phyloP scores from a whole-genome alignment of 2,329 filamentous ascomycete genomes.

The Esteya vermicola region DNA sequence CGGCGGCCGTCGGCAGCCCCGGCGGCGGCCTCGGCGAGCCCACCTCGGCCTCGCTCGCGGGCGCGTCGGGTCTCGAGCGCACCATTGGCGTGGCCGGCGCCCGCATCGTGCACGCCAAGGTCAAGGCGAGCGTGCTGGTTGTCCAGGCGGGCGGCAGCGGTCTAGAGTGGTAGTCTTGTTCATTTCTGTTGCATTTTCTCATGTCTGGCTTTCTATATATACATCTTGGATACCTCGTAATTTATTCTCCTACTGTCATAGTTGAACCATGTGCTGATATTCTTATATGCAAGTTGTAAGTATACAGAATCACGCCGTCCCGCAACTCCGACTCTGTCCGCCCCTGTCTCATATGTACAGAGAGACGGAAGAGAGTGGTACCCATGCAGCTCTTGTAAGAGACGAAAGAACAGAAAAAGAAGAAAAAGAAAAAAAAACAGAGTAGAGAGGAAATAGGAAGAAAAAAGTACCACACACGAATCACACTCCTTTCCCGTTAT shows the following conservation, averaged over 20 bases:
- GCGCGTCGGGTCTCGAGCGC: conserved; percentile 24
- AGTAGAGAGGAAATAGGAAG: too few species aligned
- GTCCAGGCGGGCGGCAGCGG: conserved; percentile 39
- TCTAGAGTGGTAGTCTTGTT: conserved; percentile 6
- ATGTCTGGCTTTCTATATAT: not conserved
- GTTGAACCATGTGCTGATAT: too few species aligned
- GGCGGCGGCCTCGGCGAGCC: not conserved
- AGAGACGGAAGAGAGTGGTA: too few species aligned
- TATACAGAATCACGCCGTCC: too few species aligned
- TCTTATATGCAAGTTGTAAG: too few species aligned
- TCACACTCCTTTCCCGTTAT: too few species aligned
- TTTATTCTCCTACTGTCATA: too few species aligned
- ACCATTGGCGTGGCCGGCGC: conserved; percentile 48
- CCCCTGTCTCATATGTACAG: too few species aligned
- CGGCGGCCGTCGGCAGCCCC: not conserved
- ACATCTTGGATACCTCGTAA: too few species aligned
- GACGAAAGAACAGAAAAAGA: conserved; percentile 1
- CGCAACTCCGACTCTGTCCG: too few species aligned
- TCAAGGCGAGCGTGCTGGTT: conserved; percentile 56
- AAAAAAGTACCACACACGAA: too few species aligned
- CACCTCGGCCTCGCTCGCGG: conserved; percentile 9
- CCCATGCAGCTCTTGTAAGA: too few species aligned
- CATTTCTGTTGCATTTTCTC: not conserved
- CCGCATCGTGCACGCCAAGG: conserved; percentile 39
- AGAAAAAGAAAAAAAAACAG: not conserved